Base-by-base conservation (phyloP, 2,329 filamentous ascomycete species). In the Plenodomus biglobosus region DNA sequence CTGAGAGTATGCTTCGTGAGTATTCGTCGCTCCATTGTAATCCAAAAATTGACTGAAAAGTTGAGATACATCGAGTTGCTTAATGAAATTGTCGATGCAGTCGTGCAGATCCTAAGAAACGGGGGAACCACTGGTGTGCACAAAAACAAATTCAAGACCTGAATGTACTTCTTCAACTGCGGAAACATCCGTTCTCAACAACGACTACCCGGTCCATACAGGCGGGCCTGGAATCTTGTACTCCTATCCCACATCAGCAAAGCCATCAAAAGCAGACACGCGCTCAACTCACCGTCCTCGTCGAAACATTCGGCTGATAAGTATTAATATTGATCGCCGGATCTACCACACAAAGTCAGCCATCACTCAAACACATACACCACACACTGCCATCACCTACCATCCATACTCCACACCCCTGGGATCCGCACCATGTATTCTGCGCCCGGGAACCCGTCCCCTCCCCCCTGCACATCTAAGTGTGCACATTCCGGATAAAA, bases 401-500 rank as follows among this genome's bases (percentile, higher is more conserved):
- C 56, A 48, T 61, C 48, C 64, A 67, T 66, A 45, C 41, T 60
- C 51, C 56, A 68, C 30, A 68, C 64, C 8, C 65, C 65, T 16
- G 65, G 65, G 50, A 67, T 67, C 51, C 50, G 60, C 8, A 50
- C 62, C 57, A 65, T 35, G 46, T 55, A 66, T 49, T 62, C 53
- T 22, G 56, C 35, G 8, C 50, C 53, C 11, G 58, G 54, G 20
- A 51, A 44, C 32, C 8, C 38, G 7, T 27, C 42, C 11, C 62
- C 56, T 11, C 48, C 44, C 4, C 63, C 61, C 22, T 43, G 48
- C 8, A 68, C 58, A 27, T 64, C 53, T 42, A 67, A 42, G 51
- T 68, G 58, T 46, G 58, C 64, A 53, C 65, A 68, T 53, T 68
- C 57, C 1, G 60, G 55, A 58, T 68, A 68, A 42, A 55, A 66